Conservation (phyloP, 306 rosid species). For the Sesbania bispinosa region DNA sequence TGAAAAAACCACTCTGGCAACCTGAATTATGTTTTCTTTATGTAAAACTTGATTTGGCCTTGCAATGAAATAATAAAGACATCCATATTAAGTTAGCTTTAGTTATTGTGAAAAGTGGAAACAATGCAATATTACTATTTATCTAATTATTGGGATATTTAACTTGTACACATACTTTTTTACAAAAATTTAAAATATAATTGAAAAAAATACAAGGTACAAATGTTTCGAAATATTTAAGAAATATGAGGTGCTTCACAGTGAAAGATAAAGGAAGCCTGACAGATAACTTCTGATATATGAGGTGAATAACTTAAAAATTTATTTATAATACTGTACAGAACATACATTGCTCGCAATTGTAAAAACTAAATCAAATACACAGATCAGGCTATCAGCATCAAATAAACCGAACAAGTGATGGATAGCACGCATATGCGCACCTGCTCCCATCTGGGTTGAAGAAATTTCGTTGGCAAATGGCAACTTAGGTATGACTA, state of each 20-base stretch:
- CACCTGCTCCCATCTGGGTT: conserved; percentile 10
- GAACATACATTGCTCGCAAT: neutral
- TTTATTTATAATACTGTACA: conserved; percentile 17
- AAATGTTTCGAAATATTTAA: neutral
- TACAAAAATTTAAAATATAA: neutral
- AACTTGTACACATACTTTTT: neutral
- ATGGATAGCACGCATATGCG: neutral
- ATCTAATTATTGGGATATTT: neutral
- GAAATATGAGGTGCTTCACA: neutral
- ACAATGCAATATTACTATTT: neutral
- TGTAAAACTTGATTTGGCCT: neutral
- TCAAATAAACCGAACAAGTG: neutral
- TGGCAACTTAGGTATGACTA: neutral
- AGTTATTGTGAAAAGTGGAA: neutral
- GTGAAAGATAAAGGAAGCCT: neutral
- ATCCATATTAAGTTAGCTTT: neutral
- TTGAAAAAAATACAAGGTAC: neutral
- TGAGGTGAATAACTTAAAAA: neutral
- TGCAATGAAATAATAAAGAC: neutral
- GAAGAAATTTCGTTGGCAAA: neutral
- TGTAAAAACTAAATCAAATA: neutral
- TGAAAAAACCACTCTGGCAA: conserved; percentile 57
- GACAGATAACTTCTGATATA: neutral
- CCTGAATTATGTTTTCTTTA: conserved; percentile 16
- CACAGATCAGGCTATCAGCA: neutral